phyloP scores from a whole-genome alignment of 2,329 filamentous ascomycete genomes.

The Exutisphaerella laricina region DNA sequence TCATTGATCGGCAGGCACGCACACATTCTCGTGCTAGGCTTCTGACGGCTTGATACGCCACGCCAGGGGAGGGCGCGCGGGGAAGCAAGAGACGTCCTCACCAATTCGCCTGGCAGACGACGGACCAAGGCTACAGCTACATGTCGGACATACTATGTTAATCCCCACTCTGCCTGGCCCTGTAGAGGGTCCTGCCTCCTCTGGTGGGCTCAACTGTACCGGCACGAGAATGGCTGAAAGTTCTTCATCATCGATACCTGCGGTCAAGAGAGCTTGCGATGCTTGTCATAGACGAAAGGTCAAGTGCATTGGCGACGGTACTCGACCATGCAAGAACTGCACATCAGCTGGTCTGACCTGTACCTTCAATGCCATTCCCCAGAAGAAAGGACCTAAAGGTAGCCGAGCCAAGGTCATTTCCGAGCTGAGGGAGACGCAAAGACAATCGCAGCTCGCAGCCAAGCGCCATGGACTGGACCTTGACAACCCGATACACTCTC shows the following conservation, averaged over 20 bases:
- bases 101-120: constrained; percentile 5
- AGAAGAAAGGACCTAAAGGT: constrained; percentile 59
- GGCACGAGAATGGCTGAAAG: constrained; percentile 18
- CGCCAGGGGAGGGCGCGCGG: constrained; percentile 8
- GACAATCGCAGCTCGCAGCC: constrained; percentile 41
- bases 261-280: constrained; percentile 31
- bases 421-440: constrained; percentile 52
- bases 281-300: constrained; percentile 47
- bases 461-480: constrained; percentile 36
- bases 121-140: constrained; percentile 3
- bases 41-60: constrained; percentile 7
- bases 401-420: constrained; percentile 59
- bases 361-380: constrained; percentile 59
- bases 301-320: constrained; percentile 47
- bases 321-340: constrained; percentile 56
- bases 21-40: constrained; percentile 8
- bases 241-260: constrained; percentile 12
- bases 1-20: constrained; percentile 6
- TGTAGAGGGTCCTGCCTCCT: constrained; percentile 19
- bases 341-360: constrained; percentile 54
- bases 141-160: constrained; percentile 18
- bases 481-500: constrained; percentile 38
- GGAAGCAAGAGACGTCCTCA: constrained; percentile 11
- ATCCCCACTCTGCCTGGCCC: constrained; percentile 20
- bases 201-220: constrained; percentile 11